Conservation (phyloP, 1,284 basidiomycete species). For the Irpex lacteus region DNA sequence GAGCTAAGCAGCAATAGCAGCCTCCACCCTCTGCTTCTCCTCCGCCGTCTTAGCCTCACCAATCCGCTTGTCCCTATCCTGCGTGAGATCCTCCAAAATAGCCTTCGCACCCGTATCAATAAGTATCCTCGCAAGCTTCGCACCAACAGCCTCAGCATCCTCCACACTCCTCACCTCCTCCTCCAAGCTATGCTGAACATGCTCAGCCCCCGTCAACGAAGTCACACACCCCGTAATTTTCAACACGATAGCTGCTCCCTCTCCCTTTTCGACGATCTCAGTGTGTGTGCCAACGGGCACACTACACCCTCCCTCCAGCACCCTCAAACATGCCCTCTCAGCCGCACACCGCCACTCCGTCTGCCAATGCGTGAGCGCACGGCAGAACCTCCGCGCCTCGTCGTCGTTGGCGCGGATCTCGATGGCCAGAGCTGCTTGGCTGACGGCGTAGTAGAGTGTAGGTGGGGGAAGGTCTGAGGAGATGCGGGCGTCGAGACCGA, state of each 20-base stretch:
- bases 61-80: slow-evolving; percentile 59
- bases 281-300: slow-evolving; percentile 92
- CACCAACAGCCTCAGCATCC: slow-evolving; percentile 72
- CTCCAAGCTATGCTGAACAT: slow-evolving; percentile 66
- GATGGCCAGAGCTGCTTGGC: slow-evolving; percentile 89
- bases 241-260: slow-evolving; percentile 38
- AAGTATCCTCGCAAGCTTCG: slow-evolving; percentile 59
- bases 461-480: slow-evolving; percentile 78
- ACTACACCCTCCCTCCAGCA: slow-evolving; percentile 95
- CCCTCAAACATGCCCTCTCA: slow-evolving; percentile 84
- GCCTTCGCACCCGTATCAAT: slow-evolving; percentile 68
- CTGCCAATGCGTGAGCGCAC: slow-evolving; percentile 68
- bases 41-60: slow-evolving; percentile 37
- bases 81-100: slow-evolving; percentile 79
- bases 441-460: slow-evolving; percentile 85
- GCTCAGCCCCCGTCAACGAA: slow-evolving; percentile 64
- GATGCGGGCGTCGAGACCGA: slow-evolving; percentile 76
- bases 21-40: slow-evolving; percentile 17
- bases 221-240: slow-evolving; percentile 82
- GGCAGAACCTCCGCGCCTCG: slow-evolving; percentile 60
- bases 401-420: slow-evolving; percentile 81
- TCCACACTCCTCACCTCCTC: slow-evolving; percentile 50
- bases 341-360: slow-evolving; percentile 77
- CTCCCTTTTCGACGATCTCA: slow-evolving; percentile 34
- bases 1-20: slow-evolving; percentile 15